A percentile compares a stretch with the other conserved stretches of the same genome.
Evolutionary conservation across 2,329 filamentous ascomycete species (phyloP).

Genomic region (Phaeophleospora eucalypticola): DNA sequence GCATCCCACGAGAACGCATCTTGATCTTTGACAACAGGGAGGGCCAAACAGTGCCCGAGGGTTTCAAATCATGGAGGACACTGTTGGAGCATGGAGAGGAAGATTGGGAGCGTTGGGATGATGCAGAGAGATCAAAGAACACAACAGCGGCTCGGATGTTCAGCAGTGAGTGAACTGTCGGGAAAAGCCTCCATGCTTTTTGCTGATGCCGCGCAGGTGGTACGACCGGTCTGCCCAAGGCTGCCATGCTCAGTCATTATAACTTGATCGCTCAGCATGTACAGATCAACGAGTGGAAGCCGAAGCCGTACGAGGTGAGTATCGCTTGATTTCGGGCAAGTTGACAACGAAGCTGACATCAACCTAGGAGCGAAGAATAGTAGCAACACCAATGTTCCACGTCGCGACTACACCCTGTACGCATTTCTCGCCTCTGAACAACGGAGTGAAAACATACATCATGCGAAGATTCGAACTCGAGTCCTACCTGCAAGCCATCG

Average conservation of each 20-base stretch:
- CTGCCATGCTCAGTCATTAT: constrained; percentile 53
- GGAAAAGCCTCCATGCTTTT: too few relatives aligned
- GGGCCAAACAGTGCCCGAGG: constrained; percentile 23
- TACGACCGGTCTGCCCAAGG: constrained; percentile 57
- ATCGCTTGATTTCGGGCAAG: background rate
- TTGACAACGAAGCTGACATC: background rate
- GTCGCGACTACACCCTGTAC: constrained; percentile 40
- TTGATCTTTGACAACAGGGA: constrained; percentile 37
- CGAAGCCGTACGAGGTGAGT: constrained; percentile 14
- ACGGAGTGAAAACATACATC: constrained; percentile 35
- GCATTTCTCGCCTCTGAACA: constrained; percentile 35
- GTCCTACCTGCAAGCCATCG: constrained; percentile 56
- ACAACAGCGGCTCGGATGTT: constrained; percentile 50
- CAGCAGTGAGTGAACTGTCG: too few relatives aligned
- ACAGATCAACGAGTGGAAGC: constrained; percentile 40
- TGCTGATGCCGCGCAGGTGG: too few relatives aligned
- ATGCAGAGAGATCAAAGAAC: constrained; percentile 36
- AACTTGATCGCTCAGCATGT: constrained; percentile 55
- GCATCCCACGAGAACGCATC: constrained; percentile 39
- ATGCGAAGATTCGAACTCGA: constrained; percentile 49
- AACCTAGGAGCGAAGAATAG: constrained; percentile 36
- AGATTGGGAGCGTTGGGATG: constrained; percentile 46
- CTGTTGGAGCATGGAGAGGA: constrained; percentile 43
- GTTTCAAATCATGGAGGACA: constrained; percentile 18
- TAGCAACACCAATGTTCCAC: constrained; percentile 50